phyloP scores from a whole-genome alignment of 805 yeast genomes.

The Candida succiphila region DNA sequence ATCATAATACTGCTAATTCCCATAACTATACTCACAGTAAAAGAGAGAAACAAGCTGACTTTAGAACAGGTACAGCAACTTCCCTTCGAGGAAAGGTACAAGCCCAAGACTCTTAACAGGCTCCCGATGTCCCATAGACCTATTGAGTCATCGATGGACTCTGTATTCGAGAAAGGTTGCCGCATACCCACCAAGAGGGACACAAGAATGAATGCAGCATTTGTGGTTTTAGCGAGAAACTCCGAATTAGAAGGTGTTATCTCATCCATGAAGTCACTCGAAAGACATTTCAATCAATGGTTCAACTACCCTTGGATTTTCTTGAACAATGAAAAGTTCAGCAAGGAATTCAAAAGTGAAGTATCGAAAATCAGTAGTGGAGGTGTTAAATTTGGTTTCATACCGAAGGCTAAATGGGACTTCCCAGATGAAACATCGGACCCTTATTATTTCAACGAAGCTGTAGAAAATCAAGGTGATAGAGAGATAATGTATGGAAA shows the following conservation, averaged over 20 bases:
- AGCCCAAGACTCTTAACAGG: constrained; percentile 4
- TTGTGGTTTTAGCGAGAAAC: constrained; percentile 78
- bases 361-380: constrained; percentile 48
- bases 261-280: constrained; percentile 62
- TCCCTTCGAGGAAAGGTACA: constrained; percentile 11
- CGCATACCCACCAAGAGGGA: constrained; percentile 15
- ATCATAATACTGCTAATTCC: not conserved
- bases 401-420: constrained; percentile 58
- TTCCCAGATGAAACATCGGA: constrained; percentile 38
- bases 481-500: constrained; percentile 77
- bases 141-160: constrained; percentile 14
- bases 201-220: constrained; percentile 66
- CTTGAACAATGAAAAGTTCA: constrained; percentile 71
- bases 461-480: constrained; percentile 70
- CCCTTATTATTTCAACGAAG: constrained; percentile 39
- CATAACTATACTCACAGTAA: not conserved
- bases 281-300: constrained; percentile 90
- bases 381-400: constrained; percentile 60
- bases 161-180: constrained; percentile 24
- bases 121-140: constrained; percentile 19
- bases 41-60: constrained; percentile 1
- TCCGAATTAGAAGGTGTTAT: constrained; percentile 71
- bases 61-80: constrained; percentile 3
- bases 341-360: constrained; percentile 46
- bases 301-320: constrained; percentile 89